A percentile compares a stretch with the other conserved stretches of the same genome.
Conservation (phyloP, 345 rosid species). For the Viola odorata region DNA sequence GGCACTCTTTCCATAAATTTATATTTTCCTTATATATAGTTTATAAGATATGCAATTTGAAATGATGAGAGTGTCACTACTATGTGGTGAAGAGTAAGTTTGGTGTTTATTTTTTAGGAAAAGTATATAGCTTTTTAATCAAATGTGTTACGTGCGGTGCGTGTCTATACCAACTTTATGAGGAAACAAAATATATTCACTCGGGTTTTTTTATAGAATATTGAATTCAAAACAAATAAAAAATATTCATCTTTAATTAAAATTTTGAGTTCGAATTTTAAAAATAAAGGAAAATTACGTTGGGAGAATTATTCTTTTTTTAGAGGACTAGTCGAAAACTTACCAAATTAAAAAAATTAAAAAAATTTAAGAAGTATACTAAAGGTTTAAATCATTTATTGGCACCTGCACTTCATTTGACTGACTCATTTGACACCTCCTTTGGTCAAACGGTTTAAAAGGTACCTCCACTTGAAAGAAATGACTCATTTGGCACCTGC, state of each 20-base stretch:
- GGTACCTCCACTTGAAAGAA: too few species aligned
- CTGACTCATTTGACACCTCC: too few species aligned
- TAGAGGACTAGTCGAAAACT: too few species aligned
- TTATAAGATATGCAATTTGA: background rate
- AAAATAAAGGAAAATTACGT: too few species aligned
- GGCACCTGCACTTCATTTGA: too few species aligned
- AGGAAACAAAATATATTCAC: constrained; percentile 5
- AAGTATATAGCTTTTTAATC: constrained; percentile 9
- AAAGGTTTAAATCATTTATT: too few species aligned
- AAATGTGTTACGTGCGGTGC: background rate
- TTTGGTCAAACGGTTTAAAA: too few species aligned
- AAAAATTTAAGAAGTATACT: too few species aligned
- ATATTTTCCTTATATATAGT: background rate
- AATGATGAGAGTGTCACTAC: background rate
- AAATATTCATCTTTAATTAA: too few species aligned
- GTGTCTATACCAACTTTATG: constrained; percentile 18
- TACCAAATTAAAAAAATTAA: too few species aligned
- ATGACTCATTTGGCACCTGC: too few species aligned
- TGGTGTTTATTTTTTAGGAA: constrained; percentile 3
- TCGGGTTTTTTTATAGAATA: constrained; percentile 6
- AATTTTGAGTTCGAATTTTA: too few species aligned
- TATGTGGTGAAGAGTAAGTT: background rate
- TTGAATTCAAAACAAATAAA: background rate
- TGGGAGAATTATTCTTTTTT: constrained; percentile 14
- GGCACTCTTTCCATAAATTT: background rate